Percentiles rank a stretch among this genome's conserved stretches.
Conservation (phyloP, 176 grass and related monocot species). For the Panicum miliaceum region DNA sequence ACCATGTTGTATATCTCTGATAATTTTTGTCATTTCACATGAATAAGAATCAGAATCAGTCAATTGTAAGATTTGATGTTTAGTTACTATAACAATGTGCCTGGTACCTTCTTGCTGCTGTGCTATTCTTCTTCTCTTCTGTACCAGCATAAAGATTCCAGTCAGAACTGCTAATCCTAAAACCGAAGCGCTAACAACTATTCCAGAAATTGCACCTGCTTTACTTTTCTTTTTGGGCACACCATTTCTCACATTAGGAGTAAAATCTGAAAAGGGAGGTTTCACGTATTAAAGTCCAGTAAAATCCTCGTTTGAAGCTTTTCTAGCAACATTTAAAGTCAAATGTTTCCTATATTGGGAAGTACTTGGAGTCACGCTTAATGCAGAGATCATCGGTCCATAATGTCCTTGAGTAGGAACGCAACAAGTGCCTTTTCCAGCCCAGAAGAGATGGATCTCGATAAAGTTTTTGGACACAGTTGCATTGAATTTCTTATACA, state of each 20-base stretch:
- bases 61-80: background rate
- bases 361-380: constrained; percentile 62
- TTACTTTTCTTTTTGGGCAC: background rate
- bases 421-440: constrained; percentile 84
- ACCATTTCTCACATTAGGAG: background rate
- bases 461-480: constrained; percentile 70
- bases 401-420: constrained; percentile 64
- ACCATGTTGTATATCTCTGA: background rate
- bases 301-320: no score
- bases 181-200: background rate
- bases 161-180: background rate
- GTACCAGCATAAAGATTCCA: background rate
- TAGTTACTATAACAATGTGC: background rate
- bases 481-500: no score
- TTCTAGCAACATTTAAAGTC: no score
- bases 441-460: constrained; percentile 85
- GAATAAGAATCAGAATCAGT: background rate
- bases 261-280: background rate
- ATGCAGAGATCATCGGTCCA: constrained; percentile 62
- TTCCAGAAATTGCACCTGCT: background rate
- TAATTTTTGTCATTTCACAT: background rate
- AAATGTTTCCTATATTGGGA: no score
- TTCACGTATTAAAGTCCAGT: no score
- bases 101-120: background rate
- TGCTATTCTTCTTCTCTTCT: background rate